Percentiles rank a stretch among this genome's conserved stretches.
Conservation (phyloP, 148 eudicot species). For the Silene conica region DNA sequence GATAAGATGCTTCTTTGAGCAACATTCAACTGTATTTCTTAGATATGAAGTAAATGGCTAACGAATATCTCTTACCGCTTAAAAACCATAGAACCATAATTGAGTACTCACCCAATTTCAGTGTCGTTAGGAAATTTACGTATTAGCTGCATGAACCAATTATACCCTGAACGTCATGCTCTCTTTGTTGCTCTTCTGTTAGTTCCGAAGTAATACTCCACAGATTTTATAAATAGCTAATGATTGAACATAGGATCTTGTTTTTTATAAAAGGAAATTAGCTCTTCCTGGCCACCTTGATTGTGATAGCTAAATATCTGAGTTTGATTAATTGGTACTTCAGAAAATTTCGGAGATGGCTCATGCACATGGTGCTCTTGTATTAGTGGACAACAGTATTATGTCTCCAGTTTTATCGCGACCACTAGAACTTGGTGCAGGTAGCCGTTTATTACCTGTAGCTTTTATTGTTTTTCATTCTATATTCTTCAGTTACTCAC, state of each 20-base stretch:
- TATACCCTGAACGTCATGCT: not conserved
- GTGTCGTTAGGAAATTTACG: not conserved
- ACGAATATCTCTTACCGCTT: not conserved
- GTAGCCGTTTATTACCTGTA: conserved; percentile 29
- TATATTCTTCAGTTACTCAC: not conserved
- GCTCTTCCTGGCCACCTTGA: not conserved
- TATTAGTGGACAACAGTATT: conserved; percentile 96
- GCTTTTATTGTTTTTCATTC: not conserved
- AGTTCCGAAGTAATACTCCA: not conserved
- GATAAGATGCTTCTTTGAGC: not conserved
- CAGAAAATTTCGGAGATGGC: conserved; percentile 93
- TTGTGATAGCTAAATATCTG: not conserved
- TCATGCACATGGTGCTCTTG: conserved; percentile 85
- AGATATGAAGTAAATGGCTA: not conserved
- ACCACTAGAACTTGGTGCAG: conserved; percentile 97
- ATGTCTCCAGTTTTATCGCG: conserved; percentile 94
- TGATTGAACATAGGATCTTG: not conserved
- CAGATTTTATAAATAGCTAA: not conserved
- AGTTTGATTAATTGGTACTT: conserved; percentile 10
- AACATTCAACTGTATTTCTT: not conserved
- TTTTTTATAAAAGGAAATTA: not conserved
- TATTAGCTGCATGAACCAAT: not conserved
- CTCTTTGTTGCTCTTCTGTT: not conserved
- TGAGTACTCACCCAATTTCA: not conserved
- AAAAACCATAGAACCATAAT: not conserved